A percentile compares a stretch with the other conserved stretches of the same genome.
Conservation (phyloP, 371 early-diverging fungal genomes). For the Mortierella sp. region DNA sequence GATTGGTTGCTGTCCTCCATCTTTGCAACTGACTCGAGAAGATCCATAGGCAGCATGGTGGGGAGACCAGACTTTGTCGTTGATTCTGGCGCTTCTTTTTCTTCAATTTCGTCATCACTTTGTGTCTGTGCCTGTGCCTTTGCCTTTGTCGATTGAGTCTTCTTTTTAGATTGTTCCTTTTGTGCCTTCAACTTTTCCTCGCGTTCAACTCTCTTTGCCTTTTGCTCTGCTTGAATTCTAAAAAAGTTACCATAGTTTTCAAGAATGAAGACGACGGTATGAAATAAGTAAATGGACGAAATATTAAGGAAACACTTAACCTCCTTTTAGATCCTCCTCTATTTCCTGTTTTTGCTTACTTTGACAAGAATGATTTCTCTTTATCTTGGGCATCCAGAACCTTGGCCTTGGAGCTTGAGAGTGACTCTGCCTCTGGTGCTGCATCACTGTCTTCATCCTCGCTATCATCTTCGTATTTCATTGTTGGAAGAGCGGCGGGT, state of each 20-base stretch:
- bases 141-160: neutral
- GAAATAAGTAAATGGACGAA: neutral
- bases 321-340: neutral
- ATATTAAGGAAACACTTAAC: neutral
- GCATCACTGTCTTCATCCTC: slow-evolving; percentile 45
- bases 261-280: neutral
- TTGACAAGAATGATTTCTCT: slow-evolving; percentile 49
- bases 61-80: slow-evolving; percentile 32
- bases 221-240: slow-evolving; percentile 54
- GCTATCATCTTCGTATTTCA: slow-evolving; percentile 45
- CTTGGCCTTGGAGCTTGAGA: slow-evolving; percentile 53
- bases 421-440: slow-evolving; percentile 51
- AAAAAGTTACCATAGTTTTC: neutral
- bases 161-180: slow-evolving; percentile 44
- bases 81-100: neutral
- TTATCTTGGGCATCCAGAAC: slow-evolving; percentile 44
- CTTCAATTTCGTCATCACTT: neutral
- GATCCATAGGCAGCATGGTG: slow-evolving; percentile 45
- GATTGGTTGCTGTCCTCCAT: slow-evolving; percentile 27
- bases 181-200: slow-evolving; percentile 52
- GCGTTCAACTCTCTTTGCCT: slow-evolving; percentile 48
- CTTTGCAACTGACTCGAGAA: slow-evolving; percentile 46
- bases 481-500: slow-evolving; percentile 34
- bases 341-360: slow-evolving; percentile 17
- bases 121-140: neutral